These are phyloP conservation scores for Jatropha podagrica DNA, from an alignment of 441 rosid species.

Conservation along the genomic window DNA sequence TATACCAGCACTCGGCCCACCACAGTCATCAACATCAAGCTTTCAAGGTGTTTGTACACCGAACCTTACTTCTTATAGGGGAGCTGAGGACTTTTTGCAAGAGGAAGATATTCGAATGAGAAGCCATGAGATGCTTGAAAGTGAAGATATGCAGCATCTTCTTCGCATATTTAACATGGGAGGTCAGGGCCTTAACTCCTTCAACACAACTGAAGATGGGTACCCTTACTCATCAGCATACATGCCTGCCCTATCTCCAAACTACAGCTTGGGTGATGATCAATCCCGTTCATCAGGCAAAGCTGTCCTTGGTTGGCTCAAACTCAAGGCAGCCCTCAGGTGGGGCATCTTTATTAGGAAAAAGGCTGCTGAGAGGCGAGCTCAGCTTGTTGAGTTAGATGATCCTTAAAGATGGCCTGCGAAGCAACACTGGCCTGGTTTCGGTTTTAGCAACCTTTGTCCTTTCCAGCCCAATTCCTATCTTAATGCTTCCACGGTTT, in stretches of 20 bases:
- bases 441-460: slow-evolving; percentile 15
- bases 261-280: slow-evolving; percentile 48
- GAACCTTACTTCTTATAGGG: slow-evolving; percentile 40
- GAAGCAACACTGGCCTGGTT: slow-evolving; percentile 23
- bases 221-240: slow-evolving; percentile 54
- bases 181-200: slow-evolving; percentile 44
- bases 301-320: slow-evolving; percentile 94
- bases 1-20: slow-evolving; percentile 46
- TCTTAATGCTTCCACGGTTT: not conserved
- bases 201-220: slow-evolving; percentile 52
- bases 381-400: slow-evolving; percentile 74
- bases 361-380: slow-evolving; percentile 91
- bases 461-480: not conserved
- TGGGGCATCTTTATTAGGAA: slow-evolving; percentile 91
- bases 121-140: slow-evolving; percentile 88
- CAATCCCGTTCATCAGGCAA: slow-evolving; percentile 71
- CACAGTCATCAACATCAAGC: slow-evolving; percentile 41
- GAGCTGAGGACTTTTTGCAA: slow-evolving; percentile 54
- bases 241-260: slow-evolving; percentile 45
- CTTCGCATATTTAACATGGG: slow-evolving; percentile 74
- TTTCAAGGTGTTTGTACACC: slow-evolving; percentile 45
- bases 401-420: slow-evolving; percentile 28
- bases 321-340: slow-evolving; percentile 94
- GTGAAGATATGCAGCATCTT: slow-evolving; percentile 87
- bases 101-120: slow-evolving; percentile 86